Conservation (phyloP, 2,329 filamentous ascomycete genomes). For the Epichloe brachyelytri region DNA sequence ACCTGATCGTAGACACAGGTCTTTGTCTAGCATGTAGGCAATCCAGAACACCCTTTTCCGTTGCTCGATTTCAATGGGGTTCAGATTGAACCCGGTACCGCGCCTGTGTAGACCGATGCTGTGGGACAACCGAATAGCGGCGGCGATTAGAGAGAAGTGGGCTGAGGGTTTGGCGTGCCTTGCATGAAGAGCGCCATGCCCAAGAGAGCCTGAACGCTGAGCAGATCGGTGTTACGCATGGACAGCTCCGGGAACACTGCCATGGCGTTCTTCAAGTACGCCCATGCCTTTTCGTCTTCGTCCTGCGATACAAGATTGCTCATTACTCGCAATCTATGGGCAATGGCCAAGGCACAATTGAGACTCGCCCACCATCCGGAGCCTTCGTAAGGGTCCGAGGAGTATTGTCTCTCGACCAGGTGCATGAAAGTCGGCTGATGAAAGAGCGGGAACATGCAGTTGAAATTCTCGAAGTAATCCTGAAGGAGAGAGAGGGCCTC, state of each 20-base stretch:
- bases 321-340: conserved; percentile 86
- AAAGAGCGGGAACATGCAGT: conserved; percentile 95
- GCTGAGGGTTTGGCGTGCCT: conserved; percentile 92
- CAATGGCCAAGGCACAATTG: conserved; percentile 87
- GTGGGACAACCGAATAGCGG: conserved; percentile 80
- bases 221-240: conserved; percentile 88
- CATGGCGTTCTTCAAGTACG: conserved; percentile 92
- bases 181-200: conserved; percentile 93
- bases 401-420: conserved; percentile 87
- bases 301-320: conserved; percentile 82
- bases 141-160: conserved; percentile 84
- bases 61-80: conserved; percentile 88
- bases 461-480: conserved; percentile 98
- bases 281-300: conserved; percentile 91
- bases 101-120: conserved; percentile 93
- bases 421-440: conserved; percentile 99
- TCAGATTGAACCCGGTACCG: conserved; percentile 84
- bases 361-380: conserved; percentile 98
- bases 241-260: conserved; percentile 84
- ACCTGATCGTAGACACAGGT: conserved; percentile 45
- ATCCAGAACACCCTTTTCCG: conserved; percentile 56
- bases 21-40: conserved; percentile 52
- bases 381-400: conserved; percentile 79
- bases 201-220: conserved; percentile 86
- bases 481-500: conserved; percentile 79